phyloP scores from a whole-genome alignment of 768 basidiomycete species.

The Russula olivacea region DNA sequence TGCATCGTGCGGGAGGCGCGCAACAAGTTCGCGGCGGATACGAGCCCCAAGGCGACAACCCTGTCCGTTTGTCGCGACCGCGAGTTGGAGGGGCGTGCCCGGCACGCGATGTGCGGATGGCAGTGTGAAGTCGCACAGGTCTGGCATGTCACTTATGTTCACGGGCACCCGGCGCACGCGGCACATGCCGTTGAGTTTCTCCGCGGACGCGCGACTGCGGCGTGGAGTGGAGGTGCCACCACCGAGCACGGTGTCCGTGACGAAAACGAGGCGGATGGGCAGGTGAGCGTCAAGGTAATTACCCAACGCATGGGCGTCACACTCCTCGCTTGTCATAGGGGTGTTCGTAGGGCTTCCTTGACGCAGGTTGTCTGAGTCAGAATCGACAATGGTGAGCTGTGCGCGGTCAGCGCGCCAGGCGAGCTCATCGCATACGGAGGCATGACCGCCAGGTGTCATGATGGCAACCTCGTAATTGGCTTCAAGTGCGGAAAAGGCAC shows the following conservation, averaged over 20 bases:
- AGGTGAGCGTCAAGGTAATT: conserved; percentile 37
- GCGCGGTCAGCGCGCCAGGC: conserved; percentile 50
- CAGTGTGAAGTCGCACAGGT: conserved; percentile 86
- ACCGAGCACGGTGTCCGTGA: conserved; percentile 71
- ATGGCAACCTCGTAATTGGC: conserved; percentile 68
- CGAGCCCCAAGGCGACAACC: conserved; percentile 82
- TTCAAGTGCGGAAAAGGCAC: conserved; percentile 77
- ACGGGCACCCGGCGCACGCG: conserved; percentile 57
- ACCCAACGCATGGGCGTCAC: conserved; percentile 45
- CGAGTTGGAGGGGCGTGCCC: conserved; percentile 63
- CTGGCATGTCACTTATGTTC: conserved; percentile 83
- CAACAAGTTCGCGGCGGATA: conserved; percentile 76
- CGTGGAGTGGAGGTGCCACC: conserved; percentile 28
- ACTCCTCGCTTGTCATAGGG: conserved; percentile 24
- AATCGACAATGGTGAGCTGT: conserved; percentile 56
- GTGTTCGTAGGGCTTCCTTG: conserved; percentile 31
- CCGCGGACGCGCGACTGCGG: conserved; percentile 50
- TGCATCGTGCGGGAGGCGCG: conserved; percentile 61
- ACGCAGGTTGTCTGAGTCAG: conserved; percentile 36
- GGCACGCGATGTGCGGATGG: conserved; percentile 78
- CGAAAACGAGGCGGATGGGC: conserved; percentile 53
- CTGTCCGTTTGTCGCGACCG: conserved; percentile 85
- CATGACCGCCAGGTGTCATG: conserved; percentile 46
- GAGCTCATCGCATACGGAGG: conserved; percentile 62
- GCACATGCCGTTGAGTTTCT: conserved; percentile 51